Conservation (phyloP, 2,329 filamentous ascomycete genomes). For the Ceratocystis variospora region DNA sequence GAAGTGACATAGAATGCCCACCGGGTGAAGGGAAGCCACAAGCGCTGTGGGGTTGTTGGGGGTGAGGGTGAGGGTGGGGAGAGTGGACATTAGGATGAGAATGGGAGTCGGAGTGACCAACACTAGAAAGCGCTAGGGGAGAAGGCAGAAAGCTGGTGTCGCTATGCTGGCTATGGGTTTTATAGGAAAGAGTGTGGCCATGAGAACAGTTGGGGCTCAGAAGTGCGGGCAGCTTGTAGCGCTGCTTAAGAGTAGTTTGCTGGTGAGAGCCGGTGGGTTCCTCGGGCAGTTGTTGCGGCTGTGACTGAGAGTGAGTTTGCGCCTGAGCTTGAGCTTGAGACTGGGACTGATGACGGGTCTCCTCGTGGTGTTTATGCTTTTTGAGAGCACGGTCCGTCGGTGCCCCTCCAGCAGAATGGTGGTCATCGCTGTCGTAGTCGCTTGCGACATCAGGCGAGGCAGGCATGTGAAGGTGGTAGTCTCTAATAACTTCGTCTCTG, state of each 20-base stretch:
- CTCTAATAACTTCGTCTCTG: conserved; percentile 28
- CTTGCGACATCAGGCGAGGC: conserved; percentile 14
- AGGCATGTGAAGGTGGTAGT: conserved; percentile 25
- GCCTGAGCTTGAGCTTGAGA: neutral
- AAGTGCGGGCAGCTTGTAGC: conserved; percentile 11
- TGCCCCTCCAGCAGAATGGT: neutral
- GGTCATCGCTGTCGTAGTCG: conserved; percentile 16
- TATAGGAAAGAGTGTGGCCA: neutral
- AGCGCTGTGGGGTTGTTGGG: no score
- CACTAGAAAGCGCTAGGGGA: neutral
- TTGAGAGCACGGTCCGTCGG: neutral
- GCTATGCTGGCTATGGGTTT: neutral
- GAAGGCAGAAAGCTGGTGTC: neutral
- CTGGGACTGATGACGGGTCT: neutral
- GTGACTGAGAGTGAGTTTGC: neutral
- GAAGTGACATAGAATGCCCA: conserved; percentile 1
- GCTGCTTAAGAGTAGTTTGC: conserved; percentile 8
- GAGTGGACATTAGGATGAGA: neutral
- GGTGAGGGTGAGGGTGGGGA: neutral
- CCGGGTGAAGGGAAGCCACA: conserved; percentile 10
- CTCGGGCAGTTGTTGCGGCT: neutral
- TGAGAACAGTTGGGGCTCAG: conserved; percentile 4
- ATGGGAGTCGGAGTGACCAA: conserved; percentile 4
- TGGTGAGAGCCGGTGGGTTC: neutral
- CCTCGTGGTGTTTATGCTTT: neutral